A percentile compares a stretch with the other conserved stretches of the same genome.
Evolutionary conservation across 257 asterid species (phyloP).

Genomic region (Craterostigma plantagineum): DNA sequence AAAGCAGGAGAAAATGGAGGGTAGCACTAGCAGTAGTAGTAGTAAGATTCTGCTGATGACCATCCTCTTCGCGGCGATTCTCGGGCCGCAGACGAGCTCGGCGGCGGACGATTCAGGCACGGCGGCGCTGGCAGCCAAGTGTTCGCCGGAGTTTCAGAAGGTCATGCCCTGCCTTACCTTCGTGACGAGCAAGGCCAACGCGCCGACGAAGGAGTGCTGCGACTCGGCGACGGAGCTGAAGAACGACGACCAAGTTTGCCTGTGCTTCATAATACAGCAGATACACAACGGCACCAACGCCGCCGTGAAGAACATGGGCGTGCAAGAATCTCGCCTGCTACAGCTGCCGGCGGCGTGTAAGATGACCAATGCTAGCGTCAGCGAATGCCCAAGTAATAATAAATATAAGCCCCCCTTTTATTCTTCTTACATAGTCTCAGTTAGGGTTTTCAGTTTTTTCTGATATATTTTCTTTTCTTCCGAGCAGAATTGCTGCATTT

Average conservation of each 20-base stretch:
- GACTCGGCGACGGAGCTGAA: conserved; percentile 32
- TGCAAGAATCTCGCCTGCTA: conserved; percentile 55
- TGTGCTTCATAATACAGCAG: conserved; percentile 61
- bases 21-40: no score
- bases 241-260: conserved; percentile 39
- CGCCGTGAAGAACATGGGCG: conserved; percentile 49
- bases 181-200: conserved; percentile 43
- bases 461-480: background rate
- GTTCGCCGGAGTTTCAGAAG: conserved; percentile 24
- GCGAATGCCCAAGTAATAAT: conserved; percentile 58
- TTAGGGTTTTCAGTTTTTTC: no score
- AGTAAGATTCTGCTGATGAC: no score
- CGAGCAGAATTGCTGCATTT: conserved; percentile 44
- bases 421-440: no score
- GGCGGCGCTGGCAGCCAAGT: background rate
- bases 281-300: conserved; percentile 48
- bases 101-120: no score
- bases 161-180: conserved; percentile 46
- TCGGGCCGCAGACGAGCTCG: no score
- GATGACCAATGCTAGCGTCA: conserved; percentile 32
- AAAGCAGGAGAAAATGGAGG: no score
- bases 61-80: no score
- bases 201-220: conserved; percentile 69
- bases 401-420: conserved; percentile 8
- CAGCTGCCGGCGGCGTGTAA: conserved; percentile 69